These are phyloP conservation scores for Cutaneotrichosporon spelunceum DNA, from an alignment of 1,284 basidiomycete genomes.

Conservation along the genomic window DNA sequence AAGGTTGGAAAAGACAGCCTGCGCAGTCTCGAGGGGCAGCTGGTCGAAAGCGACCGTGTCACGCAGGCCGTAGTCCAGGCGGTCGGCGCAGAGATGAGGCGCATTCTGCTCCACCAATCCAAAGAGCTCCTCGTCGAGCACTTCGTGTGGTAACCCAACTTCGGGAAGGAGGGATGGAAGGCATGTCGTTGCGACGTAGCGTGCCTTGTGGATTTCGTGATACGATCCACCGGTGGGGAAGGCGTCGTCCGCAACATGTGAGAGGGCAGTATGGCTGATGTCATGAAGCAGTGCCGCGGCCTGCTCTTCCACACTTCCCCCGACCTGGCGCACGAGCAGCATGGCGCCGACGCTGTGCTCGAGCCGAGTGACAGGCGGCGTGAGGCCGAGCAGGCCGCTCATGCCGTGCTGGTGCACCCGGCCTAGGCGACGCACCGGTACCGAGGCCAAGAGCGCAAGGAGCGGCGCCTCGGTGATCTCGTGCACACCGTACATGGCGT, in stretches of 20 bases:
- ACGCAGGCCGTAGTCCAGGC: slow-evolving; percentile 25
- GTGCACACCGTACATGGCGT: slow-evolving; percentile 19
- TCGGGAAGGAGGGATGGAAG: slow-evolving; percentile 4
- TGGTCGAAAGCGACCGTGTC: slow-evolving; percentile 19
- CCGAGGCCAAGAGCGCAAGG: slow-evolving; percentile 10
- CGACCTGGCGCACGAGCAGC: slow-evolving; percentile 19
- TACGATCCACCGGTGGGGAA: neutral
- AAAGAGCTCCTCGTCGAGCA: slow-evolving; percentile 22
- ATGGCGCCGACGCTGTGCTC: slow-evolving; percentile 23
- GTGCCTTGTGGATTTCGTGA: slow-evolving; percentile 22
- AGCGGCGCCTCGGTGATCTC: slow-evolving; percentile 14
- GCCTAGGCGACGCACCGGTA: slow-evolving; percentile 12
- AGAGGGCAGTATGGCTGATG: slow-evolving; percentile 19
- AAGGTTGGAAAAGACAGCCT: slow-evolving; percentile 8
- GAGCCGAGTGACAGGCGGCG: slow-evolving; percentile 20
- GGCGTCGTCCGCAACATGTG: slow-evolving; percentile 20
- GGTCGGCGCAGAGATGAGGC: slow-evolving; percentile 21
- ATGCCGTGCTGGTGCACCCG: slow-evolving; percentile 23
- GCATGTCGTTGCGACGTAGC: slow-evolving; percentile 16
- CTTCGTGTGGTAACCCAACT: neutral
- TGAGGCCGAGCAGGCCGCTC: slow-evolving; percentile 16
- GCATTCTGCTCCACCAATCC: slow-evolving; percentile 19
- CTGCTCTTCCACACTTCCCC: slow-evolving; percentile 20
- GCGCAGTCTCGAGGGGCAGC: neutral
- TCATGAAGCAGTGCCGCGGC: slow-evolving; percentile 22